Evolutionary conservation across 441 rosid species (phyloP), one percentile per base, ranked within the genome.

Genomic region (Dalechampia spathulata): DNA sequence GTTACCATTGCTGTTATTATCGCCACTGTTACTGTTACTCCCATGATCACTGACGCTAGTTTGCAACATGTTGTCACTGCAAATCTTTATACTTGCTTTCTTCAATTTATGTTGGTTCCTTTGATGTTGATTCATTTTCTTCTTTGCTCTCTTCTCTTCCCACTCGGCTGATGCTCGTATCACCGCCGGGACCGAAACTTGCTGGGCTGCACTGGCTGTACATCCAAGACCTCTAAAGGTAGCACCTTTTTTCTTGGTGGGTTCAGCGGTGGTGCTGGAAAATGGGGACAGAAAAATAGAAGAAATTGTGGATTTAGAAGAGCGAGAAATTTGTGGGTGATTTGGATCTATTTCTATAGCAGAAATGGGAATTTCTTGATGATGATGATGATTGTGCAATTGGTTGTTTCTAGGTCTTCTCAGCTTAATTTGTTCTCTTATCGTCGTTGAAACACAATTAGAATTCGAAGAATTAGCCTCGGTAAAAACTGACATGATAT

Each of bases 91-190:
- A 40, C 52, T 71, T 16, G 66, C 72, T 61, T 70, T 77, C 62
- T 65, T 72, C 74, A 61, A 72, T 44, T 52, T 73, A 20, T 73
- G 72, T 44, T 72, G 68, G 36, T 50, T 73, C 19, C 72, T 70
- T 43, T 72, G 67, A 30, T 65, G 68, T 44, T 46, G 47, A 25
- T 76, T 72, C 75, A 78, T 83, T 46, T 64, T 74, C 71, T 75
- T 83, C 72, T 62, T 67, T 22, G 73, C 67, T 32, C 54, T 81
- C 58, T 71, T 68, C 57, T 77, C 80, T 49, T 80, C 88, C 95
- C 98, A 86, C 25, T 78, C 89, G 1, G 89, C 92, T 7, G 96
- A 85, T 32, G 87, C 70, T 49, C 87, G 81, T 62, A 91, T 87
- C 71, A 72, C 75, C 11, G 79, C 86, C 3, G 96, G 98, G 50